A percentile compares a stretch with the other conserved stretches of the same genome.
These are phyloP conservation scores for Trichoderma erinaceum DNA, from an alignment of 495 filamentous ascomycete species.

Conservation along the genomic window DNA sequence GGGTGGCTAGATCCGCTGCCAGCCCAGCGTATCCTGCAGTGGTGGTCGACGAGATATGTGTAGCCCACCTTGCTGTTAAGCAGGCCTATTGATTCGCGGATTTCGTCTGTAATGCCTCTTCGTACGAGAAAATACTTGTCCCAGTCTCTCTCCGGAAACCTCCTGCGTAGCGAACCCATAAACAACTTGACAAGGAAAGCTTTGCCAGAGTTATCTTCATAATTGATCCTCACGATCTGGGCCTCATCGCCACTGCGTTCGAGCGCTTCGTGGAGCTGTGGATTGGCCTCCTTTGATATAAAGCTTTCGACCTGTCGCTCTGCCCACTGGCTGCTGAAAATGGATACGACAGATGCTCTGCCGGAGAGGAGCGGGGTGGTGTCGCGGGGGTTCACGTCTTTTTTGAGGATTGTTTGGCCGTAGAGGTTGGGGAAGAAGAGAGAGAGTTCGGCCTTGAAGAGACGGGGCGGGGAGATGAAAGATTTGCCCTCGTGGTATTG, in stretches of 20 bases:
- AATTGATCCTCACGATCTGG: conserved; percentile 78
- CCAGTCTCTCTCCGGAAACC: conserved; percentile 55
- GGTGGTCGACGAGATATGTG: conserved; percentile 81
- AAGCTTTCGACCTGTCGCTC: conserved; percentile 73
- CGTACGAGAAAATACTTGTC: conserved; percentile 76
- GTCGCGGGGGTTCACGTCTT: conserved; percentile 40
- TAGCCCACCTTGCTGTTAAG: conserved; percentile 89
- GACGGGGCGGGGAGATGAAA: conserved; percentile 68
- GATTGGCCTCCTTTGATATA: conserved; percentile 55
- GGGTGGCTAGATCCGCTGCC: conserved; percentile 71
- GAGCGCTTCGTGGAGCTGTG: conserved; percentile 52
- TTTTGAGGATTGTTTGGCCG: conserved; percentile 62
- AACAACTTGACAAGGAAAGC: conserved; percentile 67
- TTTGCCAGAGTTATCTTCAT: conserved; percentile 76
- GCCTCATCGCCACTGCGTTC: conserved; percentile 39
- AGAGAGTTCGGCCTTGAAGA: conserved; percentile 68
- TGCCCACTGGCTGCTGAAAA: conserved; percentile 81
- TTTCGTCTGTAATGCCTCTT: conserved; percentile 64
- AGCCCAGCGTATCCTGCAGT: conserved; percentile 91
- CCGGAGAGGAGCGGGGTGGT: conserved; percentile 68
- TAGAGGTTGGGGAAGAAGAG: conserved; percentile 91
- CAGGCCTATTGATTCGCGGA: conserved; percentile 72
- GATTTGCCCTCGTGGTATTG: conserved; percentile 78
- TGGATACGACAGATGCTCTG: conserved; percentile 66
- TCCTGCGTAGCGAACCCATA: conserved; percentile 51